These are phyloP conservation scores for Blastobotrys buckinghamii DNA, from an alignment of 1,139 yeast species.

Conservation along the genomic window DNA sequence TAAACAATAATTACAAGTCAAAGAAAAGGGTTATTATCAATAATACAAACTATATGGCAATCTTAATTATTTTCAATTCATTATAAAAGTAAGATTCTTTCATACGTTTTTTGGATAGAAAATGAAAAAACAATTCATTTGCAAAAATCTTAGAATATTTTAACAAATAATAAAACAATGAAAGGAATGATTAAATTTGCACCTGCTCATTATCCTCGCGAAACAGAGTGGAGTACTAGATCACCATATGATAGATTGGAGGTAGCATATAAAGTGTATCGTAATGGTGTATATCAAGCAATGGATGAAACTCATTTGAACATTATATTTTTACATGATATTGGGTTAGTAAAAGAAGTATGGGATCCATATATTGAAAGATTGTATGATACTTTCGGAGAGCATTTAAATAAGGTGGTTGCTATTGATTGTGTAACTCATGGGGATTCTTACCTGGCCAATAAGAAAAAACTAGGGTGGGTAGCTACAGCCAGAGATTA, in stretches of 20 bases:
- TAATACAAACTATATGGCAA: too few species aligned
- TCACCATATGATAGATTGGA: not conserved
- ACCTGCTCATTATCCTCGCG: not conserved
- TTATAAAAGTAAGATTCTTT: too few species aligned
- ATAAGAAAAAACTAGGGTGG: not conserved
- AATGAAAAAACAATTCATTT: too few species aligned
- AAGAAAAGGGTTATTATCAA: too few species aligned
- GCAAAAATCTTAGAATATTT: too few species aligned
- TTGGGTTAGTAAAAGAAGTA: not conserved
- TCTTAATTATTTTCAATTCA: too few species aligned
- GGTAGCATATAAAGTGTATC: not conserved
- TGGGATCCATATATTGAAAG: not conserved
- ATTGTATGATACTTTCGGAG: not conserved
- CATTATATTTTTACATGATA: not conserved
- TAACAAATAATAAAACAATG: not conserved
- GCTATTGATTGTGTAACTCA: not conserved
- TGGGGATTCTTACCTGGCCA: not conserved
- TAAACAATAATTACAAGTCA: too few species aligned
- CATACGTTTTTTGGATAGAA: too few species aligned
- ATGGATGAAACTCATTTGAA: not conserved
- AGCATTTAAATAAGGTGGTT: not conserved
- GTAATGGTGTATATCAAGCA: not conserved
- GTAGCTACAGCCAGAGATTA: not conserved
- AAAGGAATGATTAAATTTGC: not conserved
- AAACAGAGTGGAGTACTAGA: not conserved